A percentile compares a stretch with the other conserved stretches of the same genome.
Evolutionary conservation across 805 yeast species (phyloP).

Genomic region (Candida piceae): DNA sequence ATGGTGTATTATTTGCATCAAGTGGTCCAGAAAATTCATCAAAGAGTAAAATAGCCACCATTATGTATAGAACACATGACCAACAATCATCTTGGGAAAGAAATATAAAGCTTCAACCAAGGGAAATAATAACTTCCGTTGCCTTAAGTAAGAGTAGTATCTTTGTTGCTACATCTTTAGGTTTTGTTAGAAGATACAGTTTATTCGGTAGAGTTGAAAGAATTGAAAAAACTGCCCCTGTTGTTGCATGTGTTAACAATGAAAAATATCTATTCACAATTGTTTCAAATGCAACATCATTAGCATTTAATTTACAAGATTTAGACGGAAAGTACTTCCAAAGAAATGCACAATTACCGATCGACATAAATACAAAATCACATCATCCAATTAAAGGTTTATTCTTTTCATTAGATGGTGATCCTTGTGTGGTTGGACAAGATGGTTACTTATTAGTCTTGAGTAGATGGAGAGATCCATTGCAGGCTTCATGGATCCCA

Average conservation of each 20-base stretch:
- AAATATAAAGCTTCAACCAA: slow-evolving; percentile 31
- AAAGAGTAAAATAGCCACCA: slow-evolving; percentile 12
- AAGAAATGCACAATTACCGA: slow-evolving; percentile 43
- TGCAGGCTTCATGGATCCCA: slow-evolving; percentile 86
- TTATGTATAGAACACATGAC: slow-evolving; percentile 69
- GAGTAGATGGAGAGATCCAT: slow-evolving; percentile 70
- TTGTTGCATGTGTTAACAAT: slow-evolving; percentile 66
- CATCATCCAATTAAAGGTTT: slow-evolving; percentile 48
- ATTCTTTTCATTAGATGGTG: slow-evolving; percentile 86
- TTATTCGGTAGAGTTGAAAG: slow-evolving; percentile 67
- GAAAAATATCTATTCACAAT: slow-evolving; percentile 52
- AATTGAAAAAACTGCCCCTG: slow-evolving; percentile 66
- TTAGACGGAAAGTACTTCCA: slow-evolving; percentile 33
- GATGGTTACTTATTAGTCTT: slow-evolving; percentile 69
- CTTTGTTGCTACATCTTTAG: slow-evolving; percentile 69
- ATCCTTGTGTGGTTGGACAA: slow-evolving; percentile 82
- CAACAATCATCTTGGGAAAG: slow-evolving; percentile 69
- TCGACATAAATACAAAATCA: slow-evolving; percentile 16
- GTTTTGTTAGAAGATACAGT: slow-evolving; percentile 68
- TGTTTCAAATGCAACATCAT: slow-evolving; percentile 28
- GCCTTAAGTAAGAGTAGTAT: slow-evolving; percentile 59
- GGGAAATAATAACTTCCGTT: slow-evolving; percentile 61
- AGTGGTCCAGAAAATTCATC: slow-evolving; percentile 18
- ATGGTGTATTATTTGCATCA: slow-evolving; percentile 61
- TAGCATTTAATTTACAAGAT: slow-evolving; percentile 33